These are phyloP conservation scores for Smittium culicis DNA, from an alignment of 371 early-diverging fungal species.

Conservation along the genomic window DNA sequence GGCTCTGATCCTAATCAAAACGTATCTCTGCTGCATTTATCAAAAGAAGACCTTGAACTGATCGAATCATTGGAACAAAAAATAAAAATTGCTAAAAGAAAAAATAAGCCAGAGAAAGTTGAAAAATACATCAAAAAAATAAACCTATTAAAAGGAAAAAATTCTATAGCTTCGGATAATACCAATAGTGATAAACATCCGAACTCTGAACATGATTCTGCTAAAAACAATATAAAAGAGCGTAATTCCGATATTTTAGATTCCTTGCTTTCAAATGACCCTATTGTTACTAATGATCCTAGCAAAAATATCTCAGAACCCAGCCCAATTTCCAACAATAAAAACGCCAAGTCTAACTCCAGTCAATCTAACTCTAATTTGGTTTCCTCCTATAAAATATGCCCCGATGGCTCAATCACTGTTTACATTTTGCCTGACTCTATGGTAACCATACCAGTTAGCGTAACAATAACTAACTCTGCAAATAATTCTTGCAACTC, in stretches of 20 bases:
- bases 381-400: background rate
- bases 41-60: constrained; percentile 63
- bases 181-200: background rate
- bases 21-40: constrained; percentile 11
- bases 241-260: background rate
- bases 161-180: background rate
- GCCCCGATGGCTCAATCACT: background rate
- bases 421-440: background rate
- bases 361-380: background rate
- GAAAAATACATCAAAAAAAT: constrained; percentile 70
- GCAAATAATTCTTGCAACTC: background rate
- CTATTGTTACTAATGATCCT: background rate
- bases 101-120: constrained; percentile 78
- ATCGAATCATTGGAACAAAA: constrained; percentile 93
- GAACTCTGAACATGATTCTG: background rate
- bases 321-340: background rate
- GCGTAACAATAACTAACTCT: background rate
- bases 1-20: no score
- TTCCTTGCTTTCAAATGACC: background rate
- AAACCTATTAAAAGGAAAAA: background rate
- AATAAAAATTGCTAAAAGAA: constrained; percentile 87
- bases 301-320: background rate
- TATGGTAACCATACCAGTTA: background rate
- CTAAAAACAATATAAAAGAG: background rate
- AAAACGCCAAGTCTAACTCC: background rate